Evolutionary conservation across 2,329 filamentous ascomycete genomes (phyloP), one percentile per base, ranked within the genome.

Genomic region (Decorospora gaudefroyi): DNA sequence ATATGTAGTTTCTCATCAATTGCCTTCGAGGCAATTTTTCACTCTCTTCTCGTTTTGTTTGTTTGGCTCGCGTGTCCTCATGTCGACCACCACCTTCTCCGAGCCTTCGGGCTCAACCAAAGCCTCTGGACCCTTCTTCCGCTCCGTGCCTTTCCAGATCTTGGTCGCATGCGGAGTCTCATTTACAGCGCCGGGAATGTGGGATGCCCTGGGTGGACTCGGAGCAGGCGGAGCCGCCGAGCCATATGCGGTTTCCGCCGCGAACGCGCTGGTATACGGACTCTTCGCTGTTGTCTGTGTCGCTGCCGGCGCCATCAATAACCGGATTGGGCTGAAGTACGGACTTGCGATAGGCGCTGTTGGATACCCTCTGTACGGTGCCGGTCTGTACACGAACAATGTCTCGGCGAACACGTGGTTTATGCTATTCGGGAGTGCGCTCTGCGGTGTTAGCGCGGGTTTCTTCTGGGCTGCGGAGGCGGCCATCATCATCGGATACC

Each of bases 401-500:
- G 42, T 61, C 12, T 63, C 57, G 25, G 62, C 66, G 0, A 69
- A 67, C 10, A 73, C 69, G 3, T 73, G 71, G 69, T 70, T 73
- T 31, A 58, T 74, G 46, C 61, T 70, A 4, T 64, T 74, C 6
- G 71, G 70, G 4, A 64, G 57, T 6, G 69, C 68, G 4, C 51
- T 67, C 7, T 73, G 71, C 27, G 71, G 72, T 6, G 65, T 73
- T 34, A 65, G 57, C 1, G 70, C 72, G 3, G 71, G 71, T 5
- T 72, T 73, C 57, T 72, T 74, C 56, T 74, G 71, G 72, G 67
- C 65, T 30, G 70, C 68, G 10, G 72, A 74, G 39, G 72, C 69
- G 2, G 70, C 71, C 4, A 70, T 74, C 36, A 68, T 69, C 17
- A 72, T 69, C 19, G 71, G 71, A 2, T 74, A 74, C 23, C 72